Base-by-base conservation (phyloP, 2,329 filamentous ascomycete species). In the Verruconis gallopava region DNA sequence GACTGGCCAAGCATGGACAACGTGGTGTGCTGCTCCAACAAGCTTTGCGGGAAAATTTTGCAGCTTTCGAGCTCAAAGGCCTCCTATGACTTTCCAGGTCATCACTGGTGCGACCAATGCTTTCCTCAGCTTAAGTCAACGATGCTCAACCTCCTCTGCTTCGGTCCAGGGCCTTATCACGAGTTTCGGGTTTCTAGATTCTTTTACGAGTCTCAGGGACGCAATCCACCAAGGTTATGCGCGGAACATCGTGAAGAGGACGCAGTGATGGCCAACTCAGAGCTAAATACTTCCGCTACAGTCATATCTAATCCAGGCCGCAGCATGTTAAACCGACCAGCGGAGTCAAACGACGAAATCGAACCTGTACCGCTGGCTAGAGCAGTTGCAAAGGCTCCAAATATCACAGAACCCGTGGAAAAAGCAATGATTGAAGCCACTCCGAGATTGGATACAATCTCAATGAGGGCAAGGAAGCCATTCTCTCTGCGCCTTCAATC, bases 1-100 rank as follows among this genome's bases (percentile, higher is more conserved):
- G 37, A 35, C 18, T 63, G 60, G 61, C 57, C 58, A 2, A 46
- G 37, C 30, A 49, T 55, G 17, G 51, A 50, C 25, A 49, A 49
- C 17, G 53, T 50, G 0, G 53, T 59, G 0, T 63, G 55, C 44
- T 65, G 62, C 39, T 58, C 60, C 4, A 65, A 63, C 49, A 64
- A 63, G 43, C 52, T 64, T 15, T 65, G 62, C 44, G 48, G 58
- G 9, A 50, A 48, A 37, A 63, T 63, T 28, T 39, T 64, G 3
- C 48, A 46, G 19, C 40, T 51, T 0, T 41, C 49, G 11, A 50
- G 38, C 5, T 51, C 51, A 1, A 42, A 50, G 0, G 50, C 47
- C 18, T 54, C 47, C 2, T 44, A 48, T 1, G 45, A 51, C 25
- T 53, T 48, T 22, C 51, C 54, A 0, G 52, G 52, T 0, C 51